Percentiles rank a stretch among this genome's conserved stretches.
Conservation (phyloP, 2,329 filamentous ascomycete genomes). For the Zymoseptoria brevis region DNA sequence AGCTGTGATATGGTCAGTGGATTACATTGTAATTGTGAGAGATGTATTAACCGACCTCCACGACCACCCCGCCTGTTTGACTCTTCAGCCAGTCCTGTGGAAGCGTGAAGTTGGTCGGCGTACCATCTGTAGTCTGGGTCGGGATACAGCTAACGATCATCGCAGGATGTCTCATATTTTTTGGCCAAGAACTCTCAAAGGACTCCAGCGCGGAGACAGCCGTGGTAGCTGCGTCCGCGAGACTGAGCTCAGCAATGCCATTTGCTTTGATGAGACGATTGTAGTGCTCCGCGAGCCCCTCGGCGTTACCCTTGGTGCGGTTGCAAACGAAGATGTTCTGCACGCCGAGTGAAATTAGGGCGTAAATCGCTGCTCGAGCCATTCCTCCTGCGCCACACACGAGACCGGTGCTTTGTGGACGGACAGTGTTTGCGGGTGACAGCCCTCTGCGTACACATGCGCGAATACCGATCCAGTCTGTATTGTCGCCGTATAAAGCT, state of each 20-base stretch:
- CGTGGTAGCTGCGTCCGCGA: conserved; percentile 13
- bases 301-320: conserved; percentile 58
- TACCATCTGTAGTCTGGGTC: conserved; percentile 57
- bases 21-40: neutral
- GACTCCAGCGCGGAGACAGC: conserved; percentile 52
- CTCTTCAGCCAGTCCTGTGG: conserved; percentile 63
- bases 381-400: conserved; percentile 61
- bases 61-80: conserved; percentile 64
- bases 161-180: conserved; percentile 55
- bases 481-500: conserved; percentile 70
- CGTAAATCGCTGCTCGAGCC: conserved; percentile 69
- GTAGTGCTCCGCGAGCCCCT: conserved; percentile 62
- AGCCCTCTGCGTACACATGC: conserved; percentile 64
- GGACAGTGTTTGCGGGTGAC: conserved; percentile 59
- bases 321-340: conserved; percentile 70
- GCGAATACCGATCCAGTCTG: conserved; percentile 72
- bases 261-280: conserved; percentile 42
- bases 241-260: conserved; percentile 17
- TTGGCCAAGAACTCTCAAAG: conserved; percentile 56
- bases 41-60: conserved; percentile 48
- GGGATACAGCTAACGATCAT: conserved; percentile 72
- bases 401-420: conserved; percentile 44
- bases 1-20: conserved; percentile 18
- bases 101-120: conserved; percentile 62
- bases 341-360: conserved; percentile 69